Base-by-base conservation (phyloP, 2,329 filamentous ascomycete genomes). In the Pseudocercospora musae region DNA sequence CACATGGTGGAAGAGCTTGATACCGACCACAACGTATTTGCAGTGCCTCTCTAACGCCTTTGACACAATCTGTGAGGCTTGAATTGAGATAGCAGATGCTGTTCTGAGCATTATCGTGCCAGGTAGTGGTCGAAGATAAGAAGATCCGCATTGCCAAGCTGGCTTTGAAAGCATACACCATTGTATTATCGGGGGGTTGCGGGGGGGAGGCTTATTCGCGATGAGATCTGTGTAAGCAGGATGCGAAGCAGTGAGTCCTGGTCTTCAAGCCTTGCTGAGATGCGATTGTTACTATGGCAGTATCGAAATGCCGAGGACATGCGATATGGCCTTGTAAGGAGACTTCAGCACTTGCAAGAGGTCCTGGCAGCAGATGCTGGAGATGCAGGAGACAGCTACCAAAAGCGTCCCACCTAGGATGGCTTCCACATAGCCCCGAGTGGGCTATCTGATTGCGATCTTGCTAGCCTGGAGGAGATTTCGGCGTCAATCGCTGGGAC, bases 1-100 rank as follows among this genome's bases (percentile, higher is more conserved):
- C 54, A 48, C 54, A 57, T 48, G 54, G 37, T 20, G 20, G 27
- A 48, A 48, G 37, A 58, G 56, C 56, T 58, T 58, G 42, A 33
- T 20, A 33, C n/a, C 27, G 11, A 31, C 31, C 56, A 48, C 56
- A 49, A 31, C 55, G 21, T 25, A 25, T 57, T n/a, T 37, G n/a
- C n/a, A 57, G 23, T 20, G 25, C 37, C 25, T 21, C 13, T 40
- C 3, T 11, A 20, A 42, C 54, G 31, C 54, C 54, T 42, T 57
- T 57, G 55, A 46, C 55, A 37, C 20, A 57, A 48, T 48, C n/a
- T 20, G 55, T 4, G 4, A 46, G 40, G 33, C 40, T 57, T 44
- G 55, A 15, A 44, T 18, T 18, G 25, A 18, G 15, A 46, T 31
- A 29, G 20, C 9, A 27, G 20, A 57, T 25, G 55, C 25, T n/a